A percentile compares a stretch with the other conserved stretches of the same genome.
phyloP scores from a whole-genome alignment of 2,329 filamentous ascomycete genomes.

The Septoria linicola region DNA sequence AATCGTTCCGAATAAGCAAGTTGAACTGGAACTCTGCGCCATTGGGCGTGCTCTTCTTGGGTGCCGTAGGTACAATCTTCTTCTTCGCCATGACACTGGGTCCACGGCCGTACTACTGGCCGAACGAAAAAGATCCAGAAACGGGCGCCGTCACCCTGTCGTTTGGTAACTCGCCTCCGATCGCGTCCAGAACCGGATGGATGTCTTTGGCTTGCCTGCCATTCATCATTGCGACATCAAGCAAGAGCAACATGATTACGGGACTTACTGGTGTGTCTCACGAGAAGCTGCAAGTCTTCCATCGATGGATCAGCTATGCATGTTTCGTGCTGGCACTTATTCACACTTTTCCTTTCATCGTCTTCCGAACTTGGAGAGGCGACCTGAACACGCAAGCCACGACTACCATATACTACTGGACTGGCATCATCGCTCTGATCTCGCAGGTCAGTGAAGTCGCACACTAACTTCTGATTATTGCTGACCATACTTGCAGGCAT shows the following conservation, averaged over 20 bases:
- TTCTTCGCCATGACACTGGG: conserved; percentile 44
- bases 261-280: conserved; percentile 56
- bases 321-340: conserved; percentile 58
- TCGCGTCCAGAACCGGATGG: conserved; percentile 55
- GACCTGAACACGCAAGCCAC: conserved; percentile 51
- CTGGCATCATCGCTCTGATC: conserved; percentile 55
- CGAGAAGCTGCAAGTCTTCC: conserved; percentile 58
- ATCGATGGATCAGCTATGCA: conserved; percentile 55
- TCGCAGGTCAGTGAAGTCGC: conserved; percentile 48
- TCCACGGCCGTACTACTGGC: conserved; percentile 58
- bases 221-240: conserved; percentile 46
- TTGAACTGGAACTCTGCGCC: conserved; percentile 48
- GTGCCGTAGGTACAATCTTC: conserved; percentile 45
- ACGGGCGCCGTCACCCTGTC: conserved; percentile 14
- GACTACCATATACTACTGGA: conserved; percentile 53
- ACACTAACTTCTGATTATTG: background rate
- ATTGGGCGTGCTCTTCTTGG: conserved; percentile 47
- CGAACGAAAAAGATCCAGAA: conserved; percentile 20
- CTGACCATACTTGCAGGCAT: conserved; percentile 10
- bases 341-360: conserved; percentile 61
- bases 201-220: conserved; percentile 54
- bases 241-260: conserved; percentile 59
- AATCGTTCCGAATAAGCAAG: conserved; percentile 38
- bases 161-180: conserved; percentile 54
- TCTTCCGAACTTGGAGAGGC: conserved; percentile 51